Base-by-base conservation (phyloP, 2,329 filamentous ascomycete species). In the Hypoxylon sp. region DNA sequence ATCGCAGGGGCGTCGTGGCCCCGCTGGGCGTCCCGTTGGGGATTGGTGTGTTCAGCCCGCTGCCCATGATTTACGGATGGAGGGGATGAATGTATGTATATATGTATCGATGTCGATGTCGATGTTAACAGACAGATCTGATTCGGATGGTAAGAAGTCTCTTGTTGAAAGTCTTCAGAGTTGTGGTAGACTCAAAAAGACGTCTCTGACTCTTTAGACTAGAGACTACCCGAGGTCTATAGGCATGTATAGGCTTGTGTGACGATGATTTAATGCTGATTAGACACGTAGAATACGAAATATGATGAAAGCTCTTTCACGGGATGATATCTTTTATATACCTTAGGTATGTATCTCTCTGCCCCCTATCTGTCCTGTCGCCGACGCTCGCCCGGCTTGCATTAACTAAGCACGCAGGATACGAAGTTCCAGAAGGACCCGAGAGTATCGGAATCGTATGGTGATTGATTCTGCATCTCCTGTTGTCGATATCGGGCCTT, bases 11-110 rank as follows among this genome's bases (percentile, higher is more conserved):
- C n/a, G n/a, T n/a, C n/a, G n/a, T n/a, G 53, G 85, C 85, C 48
- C 89, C 83, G 59, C 87, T 83, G 23, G 84, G 70, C 31, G 82
- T 82, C 70, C 79, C 75, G 63, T 75, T 73, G 17, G 84, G 76
- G 59, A 70, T 74, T 48, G 75, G 66, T 8, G 77, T 75, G 53
- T 78, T 68, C 47, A 81, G 75, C 53, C 80, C 31, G 60, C 43
- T 57, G 24, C 65, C 47, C 61, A 67, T n/a, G n/a, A n/a, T n/a
- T n/a, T n/a, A n/a, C n/a, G n/a, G n/a, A n/a, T n/a, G n/a, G n/a
- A n/a, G n/a, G n/a, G n/a, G n/a, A n/a, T n/a, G n/a, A n/a, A n/a
- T n/a, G n/a, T n/a, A n/a, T n/a, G n/a, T n/a, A n/a, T n/a, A n/a
- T n/a, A n/a, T n/a, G n/a, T n/a, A n/a, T n/a, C n/a, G n/a, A n/a